Conservation (phyloP, 345 rosid genomes). For the Turritis glabra region DNA sequence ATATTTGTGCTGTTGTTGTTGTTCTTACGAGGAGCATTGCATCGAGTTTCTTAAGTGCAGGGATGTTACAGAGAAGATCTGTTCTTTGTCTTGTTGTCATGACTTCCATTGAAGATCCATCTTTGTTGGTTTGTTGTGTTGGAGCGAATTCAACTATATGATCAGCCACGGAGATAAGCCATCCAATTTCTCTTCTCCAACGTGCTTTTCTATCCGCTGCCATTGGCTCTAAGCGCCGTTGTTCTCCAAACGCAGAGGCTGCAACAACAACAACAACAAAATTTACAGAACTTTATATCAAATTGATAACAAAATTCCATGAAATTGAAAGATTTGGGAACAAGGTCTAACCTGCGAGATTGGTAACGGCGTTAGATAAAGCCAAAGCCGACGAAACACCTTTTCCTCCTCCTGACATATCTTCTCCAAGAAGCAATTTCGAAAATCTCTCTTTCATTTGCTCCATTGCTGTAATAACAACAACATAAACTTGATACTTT, state of each 20-base stretch:
- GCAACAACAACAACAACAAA: neutral
- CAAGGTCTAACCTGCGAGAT: slow-evolving; percentile 42
- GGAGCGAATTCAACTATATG: slow-evolving; percentile 72
- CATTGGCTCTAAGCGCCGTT: slow-evolving; percentile 64
- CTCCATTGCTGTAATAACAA: slow-evolving; percentile 50
- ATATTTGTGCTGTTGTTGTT: neutral
- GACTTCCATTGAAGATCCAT: slow-evolving; percentile 66
- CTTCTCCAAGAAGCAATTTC: slow-evolving; percentile 71
- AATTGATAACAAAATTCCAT: neutral
- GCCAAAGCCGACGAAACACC: slow-evolving; percentile 85
- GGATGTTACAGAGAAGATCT: slow-evolving; percentile 91
- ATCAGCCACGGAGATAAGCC: slow-evolving; percentile 72
- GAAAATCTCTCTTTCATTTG: slow-evolving; percentile 68
- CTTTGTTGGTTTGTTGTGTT: slow-evolving; percentile 60
- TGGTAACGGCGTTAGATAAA: slow-evolving; percentile 57
- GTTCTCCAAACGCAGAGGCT: slow-evolving; percentile 57
- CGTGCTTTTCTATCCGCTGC: slow-evolving; percentile 51
- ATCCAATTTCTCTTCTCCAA: slow-evolving; percentile 70
- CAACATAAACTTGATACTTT: neutral
- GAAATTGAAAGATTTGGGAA: neutral
- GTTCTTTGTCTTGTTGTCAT: slow-evolving; percentile 79
- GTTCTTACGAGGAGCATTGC: slow-evolving; percentile 84
- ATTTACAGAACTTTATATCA: neutral
- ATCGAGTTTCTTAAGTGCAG: slow-evolving; percentile 92
- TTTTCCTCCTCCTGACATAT: slow-evolving; percentile 83